Conservation (phyloP, 371 early-diverging fungal species). For the Nosema muscidifuracis region DNA sequence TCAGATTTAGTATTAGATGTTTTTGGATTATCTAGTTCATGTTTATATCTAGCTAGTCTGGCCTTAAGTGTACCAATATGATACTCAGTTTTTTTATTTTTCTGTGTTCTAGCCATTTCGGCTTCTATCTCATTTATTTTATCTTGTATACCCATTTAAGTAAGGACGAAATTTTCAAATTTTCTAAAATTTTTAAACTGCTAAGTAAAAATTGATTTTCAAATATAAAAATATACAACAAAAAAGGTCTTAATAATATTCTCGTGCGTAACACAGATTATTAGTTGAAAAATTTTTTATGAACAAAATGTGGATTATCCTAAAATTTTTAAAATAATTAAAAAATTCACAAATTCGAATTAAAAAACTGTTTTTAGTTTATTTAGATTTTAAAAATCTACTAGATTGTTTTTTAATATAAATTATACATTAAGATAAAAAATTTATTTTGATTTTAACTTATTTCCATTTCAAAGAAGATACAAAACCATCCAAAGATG, state of each 20-base stretch:
- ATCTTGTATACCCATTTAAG: conserved; percentile 59
- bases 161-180: too few species aligned
- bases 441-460: neutral
- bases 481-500: conserved; percentile 55
- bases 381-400: neutral
- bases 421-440: neutral
- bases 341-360: too few species aligned
- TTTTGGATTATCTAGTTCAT: conserved; percentile 54
- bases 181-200: too few species aligned
- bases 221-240: too few species aligned
- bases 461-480: conserved; percentile 7
- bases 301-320: too few species aligned
- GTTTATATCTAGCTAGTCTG: conserved; percentile 55
- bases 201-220: too few species aligned
- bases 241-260: too few species aligned
- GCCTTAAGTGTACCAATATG: conserved; percentile 61
- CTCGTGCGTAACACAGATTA: too few species aligned
- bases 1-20: conserved; percentile 27
- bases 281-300: too few species aligned
- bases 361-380: neutral
- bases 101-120: conserved; percentile 62
- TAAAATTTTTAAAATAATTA: too few species aligned
- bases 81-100: conserved; percentile 61
- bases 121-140: conserved; percentile 61
- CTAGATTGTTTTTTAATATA: neutral